phyloP scores from a whole-genome alignment of 352 stramenopile species.

The Albugo laibachii region DNA sequence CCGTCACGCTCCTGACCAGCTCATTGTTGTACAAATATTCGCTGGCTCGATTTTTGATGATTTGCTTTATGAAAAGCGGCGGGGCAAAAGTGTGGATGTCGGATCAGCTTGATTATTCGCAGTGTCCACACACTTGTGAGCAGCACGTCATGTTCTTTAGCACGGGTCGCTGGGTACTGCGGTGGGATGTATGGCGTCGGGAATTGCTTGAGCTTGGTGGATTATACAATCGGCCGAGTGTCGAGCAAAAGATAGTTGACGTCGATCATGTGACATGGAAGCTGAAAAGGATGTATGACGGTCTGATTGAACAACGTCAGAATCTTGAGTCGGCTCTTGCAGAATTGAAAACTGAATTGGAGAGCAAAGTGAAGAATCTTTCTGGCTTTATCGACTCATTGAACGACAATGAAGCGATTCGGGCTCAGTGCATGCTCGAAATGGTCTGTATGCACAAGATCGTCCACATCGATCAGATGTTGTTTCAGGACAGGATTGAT shows the following conservation, averaged over 20 bases:
- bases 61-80: conserved; percentile 83
- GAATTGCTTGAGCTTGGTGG: neutral
- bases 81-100: conserved; percentile 12
- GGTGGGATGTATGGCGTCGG: conserved; percentile 34
- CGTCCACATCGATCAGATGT: conserved; percentile 20
- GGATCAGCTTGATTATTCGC: conserved; percentile 11
- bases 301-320: too few relatives aligned
- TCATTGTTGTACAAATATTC: conserved; percentile 94
- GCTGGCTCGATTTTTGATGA: conserved; percentile 95
- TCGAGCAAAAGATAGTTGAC: too few relatives aligned
- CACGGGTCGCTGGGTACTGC: conserved; percentile 43
- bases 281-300: too few relatives aligned
- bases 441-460: conserved; percentile 33
- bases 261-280: too few relatives aligned
- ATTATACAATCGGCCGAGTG: too few relatives aligned
- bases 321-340: too few relatives aligned
- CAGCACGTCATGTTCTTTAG: conserved; percentile 71
- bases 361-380: too few relatives aligned
- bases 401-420: conserved; percentile 5
- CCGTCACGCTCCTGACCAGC: conserved; percentile 72
- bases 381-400: too few relatives aligned
- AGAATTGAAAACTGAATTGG: too few relatives aligned
- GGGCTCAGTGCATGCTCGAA: conserved; percentile 41
- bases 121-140: conserved; percentile 14
- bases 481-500: conserved; percentile 21